phyloP scores from a whole-genome alignment of 805 yeast genomes.

The Yarrowia osloensis region DNA sequence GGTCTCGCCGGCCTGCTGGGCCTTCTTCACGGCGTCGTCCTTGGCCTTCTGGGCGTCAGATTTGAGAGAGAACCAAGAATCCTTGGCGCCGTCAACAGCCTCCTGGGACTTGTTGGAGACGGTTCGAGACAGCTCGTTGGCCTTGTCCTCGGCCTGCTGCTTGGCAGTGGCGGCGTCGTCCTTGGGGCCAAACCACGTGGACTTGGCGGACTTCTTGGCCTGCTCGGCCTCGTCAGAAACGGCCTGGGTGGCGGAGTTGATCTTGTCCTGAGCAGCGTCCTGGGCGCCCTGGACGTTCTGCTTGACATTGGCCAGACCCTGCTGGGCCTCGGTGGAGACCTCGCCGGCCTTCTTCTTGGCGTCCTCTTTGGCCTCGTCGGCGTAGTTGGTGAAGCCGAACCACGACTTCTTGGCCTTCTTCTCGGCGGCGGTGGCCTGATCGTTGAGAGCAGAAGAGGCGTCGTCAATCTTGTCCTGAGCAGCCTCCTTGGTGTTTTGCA shows the following conservation, averaged over 20 bases:
- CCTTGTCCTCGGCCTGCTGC: constrained; percentile 4
- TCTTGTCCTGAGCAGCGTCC: constrained; percentile 28
- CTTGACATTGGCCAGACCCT: constrained; percentile 27
- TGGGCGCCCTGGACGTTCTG: background rate
- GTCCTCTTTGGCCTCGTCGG: constrained; percentile 5
- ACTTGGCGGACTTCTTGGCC: constrained; percentile 6
- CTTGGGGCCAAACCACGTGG: background rate
- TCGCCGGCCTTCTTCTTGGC: constrained; percentile 19
- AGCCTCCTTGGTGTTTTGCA: constrained; percentile 23
- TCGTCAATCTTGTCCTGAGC: constrained; percentile 26
- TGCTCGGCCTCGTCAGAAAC: background rate
- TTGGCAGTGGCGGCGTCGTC: constrained; percentile 1
- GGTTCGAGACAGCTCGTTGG: background rate
- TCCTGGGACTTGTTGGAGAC: constrained; percentile 6
- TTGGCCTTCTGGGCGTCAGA: background rate
- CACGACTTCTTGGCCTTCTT: constrained; percentile 24
- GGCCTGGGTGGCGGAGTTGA: constrained; percentile 4
- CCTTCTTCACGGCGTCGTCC: constrained; percentile 18
- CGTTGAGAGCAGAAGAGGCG: background rate
- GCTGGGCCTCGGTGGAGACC: constrained; percentile 25
- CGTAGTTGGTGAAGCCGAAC: constrained; percentile 4
- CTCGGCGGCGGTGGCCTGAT: constrained; percentile 25
- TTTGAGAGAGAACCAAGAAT: constrained; percentile 1
- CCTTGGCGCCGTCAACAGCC: background rate
- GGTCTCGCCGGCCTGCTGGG: background rate